A percentile compares a stretch with the other conserved stretches of the same genome.
phyloP scores from a whole-genome alignment of 2,329 filamentous ascomycete genomes.

The Chrysoporthe cubensis region DNA sequence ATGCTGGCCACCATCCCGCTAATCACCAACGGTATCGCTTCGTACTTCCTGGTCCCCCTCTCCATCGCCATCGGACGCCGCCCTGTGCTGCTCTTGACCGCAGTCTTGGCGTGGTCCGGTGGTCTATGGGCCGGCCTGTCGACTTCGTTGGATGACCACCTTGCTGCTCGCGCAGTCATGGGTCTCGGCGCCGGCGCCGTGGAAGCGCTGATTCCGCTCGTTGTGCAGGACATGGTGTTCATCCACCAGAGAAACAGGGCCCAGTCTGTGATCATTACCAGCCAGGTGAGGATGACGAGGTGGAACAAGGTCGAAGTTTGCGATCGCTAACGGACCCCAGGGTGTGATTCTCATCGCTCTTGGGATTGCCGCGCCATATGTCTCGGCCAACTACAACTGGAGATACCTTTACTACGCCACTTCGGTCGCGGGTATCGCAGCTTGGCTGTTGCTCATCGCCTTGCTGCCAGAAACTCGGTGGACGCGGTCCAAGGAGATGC shows the following conservation, averaged over 20 bases:
- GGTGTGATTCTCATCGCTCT: conserved; percentile 39
- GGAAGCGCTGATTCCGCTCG: conserved; percentile 43
- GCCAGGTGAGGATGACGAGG: conserved; percentile 26
- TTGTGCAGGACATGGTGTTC: conserved; percentile 45
- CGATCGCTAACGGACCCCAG: conserved; percentile 13
- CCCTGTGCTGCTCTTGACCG: conserved; percentile 41
- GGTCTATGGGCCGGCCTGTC: conserved; percentile 43
- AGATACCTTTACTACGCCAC: conserved; percentile 42
- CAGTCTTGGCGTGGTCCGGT: conserved; percentile 40
- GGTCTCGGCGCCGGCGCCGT: conserved; percentile 42
- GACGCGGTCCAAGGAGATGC: conserved; percentile 37
- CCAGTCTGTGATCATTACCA: conserved; percentile 37
- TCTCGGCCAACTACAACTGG: conserved; percentile 40
- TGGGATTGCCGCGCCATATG: conserved; percentile 36
- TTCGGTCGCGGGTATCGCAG: conserved; percentile 36
- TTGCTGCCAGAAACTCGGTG: conserved; percentile 43
- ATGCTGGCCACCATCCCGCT: conserved; percentile 42
- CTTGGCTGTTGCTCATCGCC: conserved; percentile 40
- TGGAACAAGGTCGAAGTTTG: background rate
- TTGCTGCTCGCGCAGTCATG: conserved; percentile 40
- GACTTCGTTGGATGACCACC: conserved; percentile 36
- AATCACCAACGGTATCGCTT: conserved; percentile 41
- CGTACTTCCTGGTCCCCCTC: conserved; percentile 44
- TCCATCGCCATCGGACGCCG: conserved; percentile 43
- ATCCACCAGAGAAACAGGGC: conserved; percentile 43